Evolutionary conservation across 2,329 filamentous ascomycete species (phyloP).

Genomic region (Calcarisporium arbuscula): DNA sequence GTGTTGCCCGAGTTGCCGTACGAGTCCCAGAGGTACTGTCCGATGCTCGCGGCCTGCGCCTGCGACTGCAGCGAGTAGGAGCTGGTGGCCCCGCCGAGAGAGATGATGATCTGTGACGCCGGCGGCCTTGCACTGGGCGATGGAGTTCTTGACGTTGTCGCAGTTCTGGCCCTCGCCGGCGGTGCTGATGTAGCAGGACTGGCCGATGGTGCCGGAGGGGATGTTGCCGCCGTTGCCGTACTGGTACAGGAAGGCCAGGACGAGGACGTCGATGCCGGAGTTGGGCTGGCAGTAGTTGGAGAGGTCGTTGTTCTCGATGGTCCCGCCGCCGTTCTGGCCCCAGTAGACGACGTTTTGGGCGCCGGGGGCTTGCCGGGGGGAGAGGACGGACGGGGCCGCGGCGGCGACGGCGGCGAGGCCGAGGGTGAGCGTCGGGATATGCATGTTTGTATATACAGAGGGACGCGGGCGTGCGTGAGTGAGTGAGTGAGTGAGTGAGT

Average conservation of each 20-base stretch:
- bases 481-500: neutral
- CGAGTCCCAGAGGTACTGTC: constrained; percentile 12
- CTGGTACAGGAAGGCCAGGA: constrained; percentile 33
- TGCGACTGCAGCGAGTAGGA: constrained; percentile 7
- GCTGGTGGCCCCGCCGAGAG: constrained; percentile 10
- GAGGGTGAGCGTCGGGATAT: constrained; percentile 2
- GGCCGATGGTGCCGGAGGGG: constrained; percentile 32
- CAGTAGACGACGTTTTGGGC: constrained; percentile 25
- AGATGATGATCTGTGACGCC: constrained; percentile 13
- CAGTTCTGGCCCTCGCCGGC: constrained; percentile 22
- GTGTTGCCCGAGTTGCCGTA: constrained; percentile 9
- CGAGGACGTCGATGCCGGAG: constrained; percentile 33
- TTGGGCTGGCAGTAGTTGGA: constrained; percentile 28
- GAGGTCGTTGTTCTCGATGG: constrained; percentile 28
- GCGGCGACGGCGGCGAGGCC: constrained; percentile 6
- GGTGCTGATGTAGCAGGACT: constrained; percentile 28
- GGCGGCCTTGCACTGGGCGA: constrained; percentile 7
- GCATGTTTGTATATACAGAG: constrained; percentile 5
- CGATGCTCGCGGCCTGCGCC: constrained; percentile 8
- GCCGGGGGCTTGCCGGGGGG: constrained; percentile 10
- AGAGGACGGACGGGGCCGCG: constrained; percentile 6
- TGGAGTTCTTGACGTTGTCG: constrained; percentile 7
- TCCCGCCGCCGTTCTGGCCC: constrained; percentile 16
- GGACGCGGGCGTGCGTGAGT: constrained; percentile 2
- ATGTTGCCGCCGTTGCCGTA: constrained; percentile 28